Evolutionary conservation across 306 rosid genomes (phyloP).

Genomic region (Trifolium fragiferum): DNA sequence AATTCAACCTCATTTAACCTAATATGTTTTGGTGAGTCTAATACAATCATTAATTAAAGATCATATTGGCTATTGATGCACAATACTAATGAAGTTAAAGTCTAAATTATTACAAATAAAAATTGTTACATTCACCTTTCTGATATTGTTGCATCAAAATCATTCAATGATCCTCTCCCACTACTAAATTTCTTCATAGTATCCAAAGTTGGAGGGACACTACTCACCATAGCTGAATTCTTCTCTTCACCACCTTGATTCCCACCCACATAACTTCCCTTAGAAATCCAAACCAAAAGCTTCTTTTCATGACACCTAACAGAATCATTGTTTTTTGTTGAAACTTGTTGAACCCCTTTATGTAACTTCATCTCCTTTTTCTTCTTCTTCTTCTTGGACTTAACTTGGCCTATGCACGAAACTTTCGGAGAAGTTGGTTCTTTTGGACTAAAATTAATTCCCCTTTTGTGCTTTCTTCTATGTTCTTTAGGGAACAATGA

Average conservation of each 20-base stretch:
- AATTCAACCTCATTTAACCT: too few relatives aligned
- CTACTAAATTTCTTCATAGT: conserved; percentile 50
- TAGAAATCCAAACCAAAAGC: conserved; percentile 39
- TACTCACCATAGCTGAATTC: not conserved
- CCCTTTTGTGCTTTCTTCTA: conserved; percentile 48
- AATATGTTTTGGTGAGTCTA: too few relatives aligned
- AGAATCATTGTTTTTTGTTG: not conserved
- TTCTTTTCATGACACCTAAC: conserved; percentile 35
- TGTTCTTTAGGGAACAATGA: conserved; percentile 61
- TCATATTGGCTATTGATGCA: too few relatives aligned
- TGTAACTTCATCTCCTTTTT: conserved; percentile 16
- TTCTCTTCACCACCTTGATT: conserved; percentile 19
- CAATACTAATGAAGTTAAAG: too few relatives aligned
- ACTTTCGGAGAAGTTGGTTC: conserved; percentile 70
- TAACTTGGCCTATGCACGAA: conserved; percentile 69
- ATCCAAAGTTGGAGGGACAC: conserved; percentile 47
- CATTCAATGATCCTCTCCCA: conserved; percentile 48
- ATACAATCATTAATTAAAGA: too few relatives aligned
- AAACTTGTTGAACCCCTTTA: conserved; percentile 6
- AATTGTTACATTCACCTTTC: conserved; percentile 13
- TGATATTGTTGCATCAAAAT: conserved; percentile 41
- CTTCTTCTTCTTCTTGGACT: conserved; percentile 47
- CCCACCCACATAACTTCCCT: conserved; percentile 26
- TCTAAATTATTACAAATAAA: too few relatives aligned
- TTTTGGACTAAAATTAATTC: conserved; percentile 42